phyloP scores from a whole-genome alignment of 768 basidiomycete species.

The Leccinum subgranulosum region DNA sequence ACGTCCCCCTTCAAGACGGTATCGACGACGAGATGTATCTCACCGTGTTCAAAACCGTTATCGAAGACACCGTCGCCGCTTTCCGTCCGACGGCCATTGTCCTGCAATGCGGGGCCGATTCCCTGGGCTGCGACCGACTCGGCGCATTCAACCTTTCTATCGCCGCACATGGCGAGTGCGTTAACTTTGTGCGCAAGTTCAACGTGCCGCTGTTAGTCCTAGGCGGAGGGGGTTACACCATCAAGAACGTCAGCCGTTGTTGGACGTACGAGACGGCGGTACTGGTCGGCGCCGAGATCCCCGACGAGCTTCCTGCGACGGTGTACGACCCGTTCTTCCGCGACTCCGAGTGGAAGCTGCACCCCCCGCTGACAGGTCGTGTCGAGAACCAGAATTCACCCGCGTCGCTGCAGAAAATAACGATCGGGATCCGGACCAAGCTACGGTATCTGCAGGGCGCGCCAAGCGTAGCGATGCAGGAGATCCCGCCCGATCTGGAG shows the following conservation, averaged over 20 bases:
- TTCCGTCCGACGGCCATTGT: constrained; percentile 91
- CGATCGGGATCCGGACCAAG: constrained; percentile 81
- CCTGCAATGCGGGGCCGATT: constrained; percentile 96
- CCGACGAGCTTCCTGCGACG: constrained; percentile 84
- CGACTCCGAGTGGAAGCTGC: constrained; percentile 88
- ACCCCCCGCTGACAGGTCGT: constrained; percentile 86
- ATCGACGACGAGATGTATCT: constrained; percentile 98
- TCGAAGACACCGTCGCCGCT: constrained; percentile 87
- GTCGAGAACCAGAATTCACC: constrained; percentile 92
- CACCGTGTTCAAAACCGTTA: constrained; percentile 91
- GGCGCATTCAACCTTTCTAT: constrained; percentile 98
- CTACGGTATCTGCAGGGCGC: constrained; percentile 91
- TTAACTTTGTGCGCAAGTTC: constrained; percentile 93
- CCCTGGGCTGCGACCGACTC: constrained; percentile 88
- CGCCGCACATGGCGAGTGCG: constrained; percentile 96
- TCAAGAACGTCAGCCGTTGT: constrained; percentile 96
- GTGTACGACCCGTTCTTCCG: constrained; percentile 92
- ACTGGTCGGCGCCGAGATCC: constrained; percentile 76
- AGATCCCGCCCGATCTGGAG: constrained; percentile 90
- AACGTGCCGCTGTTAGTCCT: constrained; percentile 87
- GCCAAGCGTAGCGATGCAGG: constrained; percentile 95
- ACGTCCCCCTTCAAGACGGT: constrained; percentile 93
- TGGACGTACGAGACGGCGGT: constrained; percentile 99
- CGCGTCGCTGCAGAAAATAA: constrained; percentile 80
- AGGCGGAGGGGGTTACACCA: constrained; percentile 95